These are phyloP conservation scores for Alternaria ethzedia DNA, from an alignment of 2,329 filamentous ascomycete species.

Conservation along the genomic window DNA sequence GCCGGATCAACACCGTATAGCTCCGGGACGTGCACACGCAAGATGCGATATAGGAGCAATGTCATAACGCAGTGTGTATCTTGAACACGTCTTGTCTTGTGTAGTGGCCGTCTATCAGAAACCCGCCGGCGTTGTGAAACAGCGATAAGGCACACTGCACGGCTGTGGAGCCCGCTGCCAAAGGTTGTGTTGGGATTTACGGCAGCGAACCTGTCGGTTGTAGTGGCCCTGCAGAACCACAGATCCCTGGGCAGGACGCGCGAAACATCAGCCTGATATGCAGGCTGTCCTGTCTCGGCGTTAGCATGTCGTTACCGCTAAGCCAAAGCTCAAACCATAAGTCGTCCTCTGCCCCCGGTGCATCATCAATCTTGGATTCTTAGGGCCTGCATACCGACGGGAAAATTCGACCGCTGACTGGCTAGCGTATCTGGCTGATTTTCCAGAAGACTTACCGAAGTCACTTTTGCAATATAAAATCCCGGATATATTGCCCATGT, in stretches of 20 bases:
- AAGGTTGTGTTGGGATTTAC: conserved; percentile 21
- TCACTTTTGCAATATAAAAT: conserved; percentile 27
- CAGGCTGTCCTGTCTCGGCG: conserved; percentile 29
- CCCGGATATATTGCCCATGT: conserved; percentile 26
- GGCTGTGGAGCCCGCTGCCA: conserved; percentile 27
- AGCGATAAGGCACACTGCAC: conserved; percentile 46
- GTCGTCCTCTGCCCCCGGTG: conserved; percentile 17
- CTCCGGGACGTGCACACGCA: conserved; percentile 30
- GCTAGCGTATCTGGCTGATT: conserved; percentile 25
- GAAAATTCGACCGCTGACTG: conserved; percentile 21
- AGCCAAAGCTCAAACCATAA: conserved; percentile 18
- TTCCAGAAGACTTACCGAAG: conserved; percentile 22
- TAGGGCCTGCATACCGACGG: conserved; percentile 14
- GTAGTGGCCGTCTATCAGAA: conserved; percentile 36
- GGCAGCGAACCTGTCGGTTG: conserved; percentile 35
- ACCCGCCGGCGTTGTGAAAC: conserved; percentile 40
- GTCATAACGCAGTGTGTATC: conserved; percentile 33
- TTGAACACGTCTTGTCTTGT: conserved; percentile 16
- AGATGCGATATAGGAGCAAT: conserved; percentile 25
- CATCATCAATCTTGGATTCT: conserved; percentile 21
- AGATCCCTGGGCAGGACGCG: conserved; percentile 31
- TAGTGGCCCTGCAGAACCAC: conserved; percentile 28
- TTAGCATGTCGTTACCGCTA: conserved; percentile 26
- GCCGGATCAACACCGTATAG: conserved; percentile 38
- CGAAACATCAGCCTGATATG: conserved; percentile 44